Percentiles rank a stretch among this genome's conserved stretches.
phyloP scores from a whole-genome alignment of 768 basidiomycete genomes.

The Galerina marginata region DNA sequence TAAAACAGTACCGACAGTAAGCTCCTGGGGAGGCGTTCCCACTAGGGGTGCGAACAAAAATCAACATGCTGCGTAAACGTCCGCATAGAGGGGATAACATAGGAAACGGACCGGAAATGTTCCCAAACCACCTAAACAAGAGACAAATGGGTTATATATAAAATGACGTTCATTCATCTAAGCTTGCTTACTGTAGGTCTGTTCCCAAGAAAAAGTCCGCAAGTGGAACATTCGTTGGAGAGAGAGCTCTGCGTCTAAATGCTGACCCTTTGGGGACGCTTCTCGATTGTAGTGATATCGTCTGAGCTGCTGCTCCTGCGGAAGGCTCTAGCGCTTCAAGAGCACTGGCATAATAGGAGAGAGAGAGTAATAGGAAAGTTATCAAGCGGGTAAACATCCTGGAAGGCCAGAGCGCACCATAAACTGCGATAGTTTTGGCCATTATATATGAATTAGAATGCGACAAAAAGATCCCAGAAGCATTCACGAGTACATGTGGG shows the following conservation, averaged over 20 bases:
- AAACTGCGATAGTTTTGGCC: not conserved
- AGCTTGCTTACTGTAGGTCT: constrained; percentile 54
- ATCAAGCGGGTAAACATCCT: constrained; percentile 12
- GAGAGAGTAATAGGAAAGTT: constrained; percentile 9
- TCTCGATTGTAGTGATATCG: constrained; percentile 36
- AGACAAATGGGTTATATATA: not conserved
- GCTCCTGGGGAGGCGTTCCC: constrained; percentile 57
- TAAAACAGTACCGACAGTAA: constrained; percentile 35
- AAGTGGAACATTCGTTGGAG: constrained; percentile 48
- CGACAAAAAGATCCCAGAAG: not conserved
- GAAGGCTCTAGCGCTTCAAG: constrained; percentile 6
- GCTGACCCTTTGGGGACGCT: constrained; percentile 22
- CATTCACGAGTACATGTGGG: constrained; percentile 1
- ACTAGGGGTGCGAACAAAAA: constrained; percentile 32
- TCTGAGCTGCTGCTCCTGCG: constrained; percentile 31
- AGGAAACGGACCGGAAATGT: constrained; percentile 44
- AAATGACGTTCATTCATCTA: not conserved
- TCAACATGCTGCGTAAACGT: constrained; percentile 7
- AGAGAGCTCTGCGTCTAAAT: constrained; percentile 39
- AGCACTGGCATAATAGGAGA: constrained; percentile 11
- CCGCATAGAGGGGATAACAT: not conserved
- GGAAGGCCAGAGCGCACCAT: not conserved
- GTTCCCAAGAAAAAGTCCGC: constrained; percentile 61
- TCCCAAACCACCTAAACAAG: constrained; percentile 53
- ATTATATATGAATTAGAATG: constrained; percentile 9